Evolutionary conservation across 1,284 basidiomycete species (phyloP).

Genomic region (Ceratobasidium sp.): DNA sequence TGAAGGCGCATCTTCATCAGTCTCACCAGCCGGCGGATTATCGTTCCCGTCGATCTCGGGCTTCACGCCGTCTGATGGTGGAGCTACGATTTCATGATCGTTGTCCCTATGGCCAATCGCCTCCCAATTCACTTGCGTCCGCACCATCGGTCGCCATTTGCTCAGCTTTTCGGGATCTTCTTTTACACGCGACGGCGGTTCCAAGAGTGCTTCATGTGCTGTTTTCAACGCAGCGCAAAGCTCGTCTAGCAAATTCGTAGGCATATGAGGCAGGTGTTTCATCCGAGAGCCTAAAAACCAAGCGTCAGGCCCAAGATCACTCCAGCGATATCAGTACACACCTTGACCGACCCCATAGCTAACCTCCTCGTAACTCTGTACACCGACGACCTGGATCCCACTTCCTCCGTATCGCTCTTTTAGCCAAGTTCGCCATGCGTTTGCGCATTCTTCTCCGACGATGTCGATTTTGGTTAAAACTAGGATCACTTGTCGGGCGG

Average conservation of each 20-base stretch:
- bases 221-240: conserved; percentile 75
- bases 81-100: conserved; percentile 56
- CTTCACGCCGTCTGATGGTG: conserved; percentile 48
- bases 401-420: conserved; percentile 62
- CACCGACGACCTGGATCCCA: conserved; percentile 69
- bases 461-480: conserved; percentile 89
- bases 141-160: conserved; percentile 74
- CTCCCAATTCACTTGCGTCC: conserved; percentile 78
- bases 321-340: not conserved
- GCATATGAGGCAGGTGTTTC: conserved; percentile 71
- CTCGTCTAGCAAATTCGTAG: conserved; percentile 58
- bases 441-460: conserved; percentile 65
- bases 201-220: conserved; percentile 73
- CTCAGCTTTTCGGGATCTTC: conserved; percentile 65
- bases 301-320: not conserved
- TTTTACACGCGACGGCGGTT: conserved; percentile 71
- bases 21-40: conserved; percentile 49
- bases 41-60: conserved; percentile 44
- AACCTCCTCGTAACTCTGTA: conserved; percentile 68
- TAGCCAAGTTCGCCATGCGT: conserved; percentile 77
- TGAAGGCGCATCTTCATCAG: conserved; percentile 48
- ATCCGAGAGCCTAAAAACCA: conserved; percentile 49
- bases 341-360: conserved; percentile 59
- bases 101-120: conserved; percentile 61
- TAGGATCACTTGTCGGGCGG: conserved; percentile 71